phyloP scores from a whole-genome alignment of 352 stramenopile species.

The Aphanomyces cochlioides region DNA sequence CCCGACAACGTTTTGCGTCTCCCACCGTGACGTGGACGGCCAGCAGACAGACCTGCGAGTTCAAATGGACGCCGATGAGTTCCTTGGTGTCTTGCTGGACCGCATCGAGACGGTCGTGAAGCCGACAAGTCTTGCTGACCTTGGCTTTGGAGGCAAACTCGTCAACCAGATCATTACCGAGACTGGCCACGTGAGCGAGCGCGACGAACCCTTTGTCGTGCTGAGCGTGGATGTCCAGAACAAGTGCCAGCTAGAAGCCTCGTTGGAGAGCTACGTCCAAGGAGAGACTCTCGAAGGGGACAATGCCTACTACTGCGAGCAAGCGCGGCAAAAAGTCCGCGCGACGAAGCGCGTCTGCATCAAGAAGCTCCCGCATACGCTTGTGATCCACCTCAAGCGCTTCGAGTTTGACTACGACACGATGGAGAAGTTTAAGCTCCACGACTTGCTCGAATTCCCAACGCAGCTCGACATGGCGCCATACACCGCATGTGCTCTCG shows the following conservation, averaged over 20 bases:
- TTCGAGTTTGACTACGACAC: constrained; percentile 89
- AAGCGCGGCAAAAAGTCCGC: constrained; percentile 60
- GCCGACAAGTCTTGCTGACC: neutral
- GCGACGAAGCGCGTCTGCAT: constrained; percentile 82
- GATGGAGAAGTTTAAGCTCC: constrained; percentile 87
- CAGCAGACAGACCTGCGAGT: constrained; percentile 64
- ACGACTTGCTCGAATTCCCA: constrained; percentile 81
- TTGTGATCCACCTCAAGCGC: constrained; percentile 82
- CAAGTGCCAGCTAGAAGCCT: constrained; percentile 58
- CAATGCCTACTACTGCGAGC: constrained; percentile 77
- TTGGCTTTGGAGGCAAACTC: constrained; percentile 66
- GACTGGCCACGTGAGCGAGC: constrained; percentile 68
- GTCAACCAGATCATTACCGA: constrained; percentile 84
- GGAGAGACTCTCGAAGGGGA: constrained; percentile 70
- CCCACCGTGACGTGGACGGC: constrained; percentile 66
- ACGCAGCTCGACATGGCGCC: constrained; percentile 86
- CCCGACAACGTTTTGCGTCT: constrained; percentile 59
- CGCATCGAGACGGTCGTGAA: constrained; percentile 56
- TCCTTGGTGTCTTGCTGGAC: constrained; percentile 75
- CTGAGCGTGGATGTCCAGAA: constrained; percentile 77
- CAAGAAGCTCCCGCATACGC: constrained; percentile 64
- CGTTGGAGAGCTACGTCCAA: constrained; percentile 63
- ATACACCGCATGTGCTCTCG: constrained; percentile 58
- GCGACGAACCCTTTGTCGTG: constrained; percentile 81
- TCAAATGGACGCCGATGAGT: constrained; percentile 83